Conservation (phyloP, 2,329 filamentous ascomycete species). For the Venturia oleaginea region DNA sequence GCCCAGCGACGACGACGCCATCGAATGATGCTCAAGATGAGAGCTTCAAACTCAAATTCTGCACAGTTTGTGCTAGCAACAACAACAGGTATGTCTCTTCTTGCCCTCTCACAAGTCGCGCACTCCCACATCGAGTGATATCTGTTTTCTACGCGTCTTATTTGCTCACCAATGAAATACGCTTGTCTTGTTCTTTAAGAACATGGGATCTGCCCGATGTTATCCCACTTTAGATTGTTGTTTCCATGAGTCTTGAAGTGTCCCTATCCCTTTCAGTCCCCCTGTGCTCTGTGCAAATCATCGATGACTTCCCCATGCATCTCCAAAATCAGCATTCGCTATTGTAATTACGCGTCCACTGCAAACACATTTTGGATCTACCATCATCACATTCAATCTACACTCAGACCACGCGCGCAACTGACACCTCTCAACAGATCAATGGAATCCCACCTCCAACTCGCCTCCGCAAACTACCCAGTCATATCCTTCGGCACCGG, state of each 20-base stretch:
- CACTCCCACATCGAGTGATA: background rate
- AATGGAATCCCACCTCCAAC: constrained; percentile 98
- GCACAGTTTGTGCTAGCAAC: constrained; percentile 97
- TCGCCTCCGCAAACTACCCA: constrained; percentile 76
- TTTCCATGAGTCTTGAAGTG: background rate
- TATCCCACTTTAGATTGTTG: background rate
- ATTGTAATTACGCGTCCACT: background rate
- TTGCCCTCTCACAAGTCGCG: background rate
- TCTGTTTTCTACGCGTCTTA: background rate
- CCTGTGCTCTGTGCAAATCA: background rate
- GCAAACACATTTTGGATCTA: background rate
- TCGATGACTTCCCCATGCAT: background rate
- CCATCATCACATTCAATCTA: constrained; percentile 1
- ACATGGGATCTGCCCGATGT: background rate
- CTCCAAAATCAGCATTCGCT: background rate
- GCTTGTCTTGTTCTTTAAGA: background rate
- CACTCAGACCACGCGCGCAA: constrained; percentile 17
- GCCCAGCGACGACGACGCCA: constrained; percentile 11
- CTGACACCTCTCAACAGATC: constrained; percentile 43
- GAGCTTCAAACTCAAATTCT: constrained; percentile 87
- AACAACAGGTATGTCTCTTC: constrained; percentile 67
- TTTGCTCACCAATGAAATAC: background rate
- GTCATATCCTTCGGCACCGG: constrained; percentile 97
- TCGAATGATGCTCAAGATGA: constrained; percentile 29
- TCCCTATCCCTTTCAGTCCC: too few relatives aligned